Conservation (phyloP, 2,329 filamentous ascomycete species). For the Colletotrichum tamarilloi region DNA sequence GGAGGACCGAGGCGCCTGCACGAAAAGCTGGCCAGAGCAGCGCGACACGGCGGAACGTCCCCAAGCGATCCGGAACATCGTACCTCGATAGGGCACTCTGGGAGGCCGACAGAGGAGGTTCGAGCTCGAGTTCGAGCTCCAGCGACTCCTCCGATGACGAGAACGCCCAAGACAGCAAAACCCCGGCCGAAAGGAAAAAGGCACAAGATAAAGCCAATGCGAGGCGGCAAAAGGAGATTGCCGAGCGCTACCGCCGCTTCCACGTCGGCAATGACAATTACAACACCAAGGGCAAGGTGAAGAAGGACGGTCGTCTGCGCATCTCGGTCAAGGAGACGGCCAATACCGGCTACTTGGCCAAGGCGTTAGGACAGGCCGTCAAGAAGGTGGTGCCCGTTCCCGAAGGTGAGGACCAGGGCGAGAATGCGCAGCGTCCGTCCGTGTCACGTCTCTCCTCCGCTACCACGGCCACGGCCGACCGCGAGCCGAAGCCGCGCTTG, state of each 20-base stretch:
- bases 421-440: constrained; percentile 15
- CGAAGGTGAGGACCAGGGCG: constrained; percentile 45
- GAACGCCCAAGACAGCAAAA: neutral
- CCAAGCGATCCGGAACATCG: constrained; percentile 42
- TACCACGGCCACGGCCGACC: constrained; percentile 45
- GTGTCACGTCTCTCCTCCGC: constrained; percentile 43
- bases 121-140: constrained; percentile 38
- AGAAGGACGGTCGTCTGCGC: constrained; percentile 75
- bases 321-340: constrained; percentile 79
- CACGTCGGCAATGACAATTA: constrained; percentile 73
- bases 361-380: constrained; percentile 74
- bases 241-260: constrained; percentile 63
- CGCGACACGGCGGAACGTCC: constrained; percentile 31
- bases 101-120: constrained; percentile 35
- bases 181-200: constrained; percentile 10
- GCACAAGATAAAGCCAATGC: constrained; percentile 13
- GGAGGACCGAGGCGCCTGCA: constrained; percentile 37
- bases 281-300: constrained; percentile 72
- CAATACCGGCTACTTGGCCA: constrained; percentile 78
- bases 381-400: constrained; percentile 58
- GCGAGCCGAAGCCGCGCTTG: constrained; percentile 59
- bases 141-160: constrained; percentile 42
- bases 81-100: constrained; percentile 43
- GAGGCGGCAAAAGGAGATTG: constrained; percentile 27
- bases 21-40: constrained; percentile 29